phyloP scores from a whole-genome alignment of 352 stramenopile genomes.

The Phytophthora aleatoria region DNA sequence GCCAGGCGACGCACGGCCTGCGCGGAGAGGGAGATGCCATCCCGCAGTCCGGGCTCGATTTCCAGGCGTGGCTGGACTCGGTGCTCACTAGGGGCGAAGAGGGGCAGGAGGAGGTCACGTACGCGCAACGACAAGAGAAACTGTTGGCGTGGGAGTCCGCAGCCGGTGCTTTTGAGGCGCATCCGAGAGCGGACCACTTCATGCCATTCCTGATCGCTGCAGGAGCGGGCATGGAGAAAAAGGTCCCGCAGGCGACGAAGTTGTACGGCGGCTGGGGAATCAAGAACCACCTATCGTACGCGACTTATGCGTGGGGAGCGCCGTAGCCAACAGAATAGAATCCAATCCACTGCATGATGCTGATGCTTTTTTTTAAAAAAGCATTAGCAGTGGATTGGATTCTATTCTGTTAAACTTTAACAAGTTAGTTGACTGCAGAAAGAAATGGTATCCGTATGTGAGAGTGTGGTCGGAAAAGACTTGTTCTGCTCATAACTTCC shows the following conservation, averaged over 20 bases:
- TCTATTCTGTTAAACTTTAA: too few relatives aligned
- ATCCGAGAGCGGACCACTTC: slow-evolving; percentile 58
- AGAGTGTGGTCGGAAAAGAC: too few relatives aligned
- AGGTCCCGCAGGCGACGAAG: slow-evolving; percentile 30
- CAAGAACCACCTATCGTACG: slow-evolving; percentile 45
- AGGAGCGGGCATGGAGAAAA: slow-evolving; percentile 57
- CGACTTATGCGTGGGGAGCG: slow-evolving; percentile 37
- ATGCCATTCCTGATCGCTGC: slow-evolving; percentile 60
- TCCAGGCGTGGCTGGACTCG: slow-evolving; percentile 51
- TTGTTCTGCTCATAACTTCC: background rate
- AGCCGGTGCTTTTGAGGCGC: slow-evolving; percentile 39
- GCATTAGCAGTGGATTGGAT: too few relatives aligned
- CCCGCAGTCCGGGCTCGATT: slow-evolving; percentile 34
- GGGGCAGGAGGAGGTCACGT: slow-evolving; percentile 26
- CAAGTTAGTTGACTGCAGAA: background rate
- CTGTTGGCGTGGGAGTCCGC: slow-evolving; percentile 49
- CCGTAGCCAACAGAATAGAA: too few relatives aligned
- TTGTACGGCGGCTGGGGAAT: slow-evolving; percentile 44
- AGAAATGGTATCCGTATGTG: background rate
- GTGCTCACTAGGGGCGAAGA: slow-evolving; percentile 29
- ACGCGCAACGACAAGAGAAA: slow-evolving; percentile 40
- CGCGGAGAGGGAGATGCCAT: slow-evolving; percentile 14
- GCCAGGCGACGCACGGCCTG: slow-evolving; percentile 49
- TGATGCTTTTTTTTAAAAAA: too few relatives aligned
- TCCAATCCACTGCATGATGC: too few relatives aligned